A percentile compares a stretch with the other conserved stretches of the same genome.
Evolutionary conservation across 805 yeast genomes (phyloP).

Genomic region (Kuraishia cidri): DNA sequence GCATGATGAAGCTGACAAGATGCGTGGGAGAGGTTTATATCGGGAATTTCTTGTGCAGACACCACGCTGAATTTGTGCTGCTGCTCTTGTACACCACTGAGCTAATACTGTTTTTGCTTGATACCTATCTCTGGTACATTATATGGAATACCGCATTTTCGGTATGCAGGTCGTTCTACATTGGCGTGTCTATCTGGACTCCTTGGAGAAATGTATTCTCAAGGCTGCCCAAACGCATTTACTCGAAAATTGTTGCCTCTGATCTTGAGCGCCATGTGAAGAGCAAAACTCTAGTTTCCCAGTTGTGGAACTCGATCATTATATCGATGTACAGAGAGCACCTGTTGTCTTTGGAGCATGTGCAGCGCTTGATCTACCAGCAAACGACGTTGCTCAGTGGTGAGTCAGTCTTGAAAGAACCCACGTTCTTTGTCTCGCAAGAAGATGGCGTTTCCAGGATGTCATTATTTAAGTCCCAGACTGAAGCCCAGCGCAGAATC

Average conservation of each 20-base stretch:
- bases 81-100: slow-evolving; percentile 49
- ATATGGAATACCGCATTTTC: slow-evolving; percentile 72
- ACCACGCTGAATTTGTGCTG: slow-evolving; percentile 51
- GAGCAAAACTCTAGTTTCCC: slow-evolving; percentile 52
- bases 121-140: slow-evolving; percentile 81
- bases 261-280: slow-evolving; percentile 23
- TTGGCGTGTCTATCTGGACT: slow-evolving; percentile 80
- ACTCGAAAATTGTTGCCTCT: slow-evolving; percentile 55
- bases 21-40: slow-evolving; percentile 57
- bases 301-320: slow-evolving; percentile 79
- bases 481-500: slow-evolving; percentile 77
- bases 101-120: slow-evolving; percentile 62
- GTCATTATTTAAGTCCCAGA: slow-evolving; percentile 46
- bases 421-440: slow-evolving; percentile 71
- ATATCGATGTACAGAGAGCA: slow-evolving; percentile 81
- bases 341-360: slow-evolving; percentile 63
- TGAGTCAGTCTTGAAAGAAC: slow-evolving; percentile 48
- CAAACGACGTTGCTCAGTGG: slow-evolving; percentile 28
- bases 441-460: slow-evolving; percentile 59
- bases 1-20: slow-evolving; percentile 39
- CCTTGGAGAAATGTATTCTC: slow-evolving; percentile 83
- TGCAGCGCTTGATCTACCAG: slow-evolving; percentile 55
- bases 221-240: slow-evolving; percentile 67
- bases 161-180: slow-evolving; percentile 52
- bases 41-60: slow-evolving; percentile 41